Evolutionary conservation across 176 grass and related monocot species (phyloP).

Genomic region (Alloteropsis semialata): DNA sequence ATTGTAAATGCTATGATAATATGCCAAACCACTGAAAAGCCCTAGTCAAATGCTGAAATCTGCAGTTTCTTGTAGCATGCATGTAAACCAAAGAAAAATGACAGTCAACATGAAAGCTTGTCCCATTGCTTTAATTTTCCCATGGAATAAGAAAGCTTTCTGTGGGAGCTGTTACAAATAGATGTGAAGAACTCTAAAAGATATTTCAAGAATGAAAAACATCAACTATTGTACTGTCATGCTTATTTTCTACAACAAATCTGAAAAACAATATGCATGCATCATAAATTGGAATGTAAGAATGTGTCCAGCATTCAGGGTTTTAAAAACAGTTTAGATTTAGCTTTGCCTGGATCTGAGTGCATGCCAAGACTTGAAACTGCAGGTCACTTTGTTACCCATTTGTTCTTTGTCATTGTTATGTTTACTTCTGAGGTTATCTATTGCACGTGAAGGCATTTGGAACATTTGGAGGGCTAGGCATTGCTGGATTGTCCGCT

Average conservation of each 20-base stretch:
- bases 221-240: neutral
- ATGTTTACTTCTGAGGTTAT: neutral
- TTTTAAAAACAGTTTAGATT: neutral
- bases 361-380: neutral
- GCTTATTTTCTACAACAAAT: neutral
- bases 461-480: conserved; percentile 93
- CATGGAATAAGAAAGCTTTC: no score
- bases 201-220: neutral
- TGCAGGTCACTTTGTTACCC: neutral
- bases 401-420: neutral
- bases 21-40: conserved; percentile 1
- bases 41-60: neutral
- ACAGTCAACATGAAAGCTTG: no score
- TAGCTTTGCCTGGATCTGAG: neutral
- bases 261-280: neutral
- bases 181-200: neutral
- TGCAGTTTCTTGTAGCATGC: neutral
- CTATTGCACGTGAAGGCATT: conserved; percentile 55
- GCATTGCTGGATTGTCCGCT: conserved; percentile 80
- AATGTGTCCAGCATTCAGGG: neutral
- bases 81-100: neutral
- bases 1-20: neutral
- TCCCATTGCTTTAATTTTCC: no score
- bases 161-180: neutral
- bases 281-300: neutral